Evolutionary conservation across 2,329 filamentous ascomycete species (phyloP), one percentile per base, ranked within the genome.

Genomic region (Fusarium devonianum): DNA sequence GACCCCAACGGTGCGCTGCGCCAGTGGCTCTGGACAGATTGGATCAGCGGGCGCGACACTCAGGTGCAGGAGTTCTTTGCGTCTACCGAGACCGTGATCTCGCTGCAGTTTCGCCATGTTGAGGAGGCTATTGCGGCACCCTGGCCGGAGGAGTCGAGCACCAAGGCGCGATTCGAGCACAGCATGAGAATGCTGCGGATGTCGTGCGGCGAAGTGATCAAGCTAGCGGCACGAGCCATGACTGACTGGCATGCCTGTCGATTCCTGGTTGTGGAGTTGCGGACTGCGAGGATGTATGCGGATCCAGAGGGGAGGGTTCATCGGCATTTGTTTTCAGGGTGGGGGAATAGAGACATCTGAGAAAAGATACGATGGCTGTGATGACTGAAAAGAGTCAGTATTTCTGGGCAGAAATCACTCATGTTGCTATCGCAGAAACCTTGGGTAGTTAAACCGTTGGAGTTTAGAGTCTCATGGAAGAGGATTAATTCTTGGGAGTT

Each of bases 201-300:
- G 13, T 29, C 42, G 9, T 58, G 53, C 10, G 25, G 14, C 2
- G 55, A 58, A 36, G 35, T 54, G 26, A 13, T 36, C 16, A 49
- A 53, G 23, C 16, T 58, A 49, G 41, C 55, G n/a, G 28, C 13
- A 6, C 45, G 33, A 25, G 53, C 55, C 8, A 40, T 21, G 36
- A 14, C 11, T 14, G 51, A 59, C 18, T 56, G 55, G 55, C 38
- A 55, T 40, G 32, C 53, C n/a, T 59, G 56, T 34, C 41, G 22
- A 19, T 59, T 59, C 11, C 13, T 59, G 42, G 42, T 45, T 14
- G 51, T 44, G 19, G 56, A 59, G 47, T 26, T 59, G 32, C 37
- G 46, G 22, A 56, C 37, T 22, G 56, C 57, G 7, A 26, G 26
- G 21, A 21, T 13, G 18, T 57, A 57, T 45, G 48, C 57, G 5